Evolutionary conservation across 1,139 yeast genomes (phyloP).

Genomic region (Zygosaccharomyces sapae): DNA sequence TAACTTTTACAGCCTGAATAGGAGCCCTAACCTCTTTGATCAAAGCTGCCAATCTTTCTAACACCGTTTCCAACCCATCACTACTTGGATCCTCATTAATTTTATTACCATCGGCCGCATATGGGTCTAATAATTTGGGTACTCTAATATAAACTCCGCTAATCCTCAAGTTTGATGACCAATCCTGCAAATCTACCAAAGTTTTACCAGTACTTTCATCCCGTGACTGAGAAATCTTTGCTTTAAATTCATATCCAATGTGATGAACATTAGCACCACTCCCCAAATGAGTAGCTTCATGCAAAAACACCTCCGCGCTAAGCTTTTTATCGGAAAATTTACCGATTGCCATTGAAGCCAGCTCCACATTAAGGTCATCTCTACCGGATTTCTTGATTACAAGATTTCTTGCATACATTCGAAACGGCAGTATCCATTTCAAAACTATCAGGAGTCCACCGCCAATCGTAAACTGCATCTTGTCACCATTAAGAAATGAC

Average conservation of each 20-base stretch:
- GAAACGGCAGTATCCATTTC: conserved; percentile 17
- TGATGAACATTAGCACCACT: conserved; percentile 21
- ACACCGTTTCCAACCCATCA: not conserved
- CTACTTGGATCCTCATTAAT: not conserved
- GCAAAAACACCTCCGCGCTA: conserved; percentile 21
- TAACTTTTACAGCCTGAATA: conserved; percentile 19
- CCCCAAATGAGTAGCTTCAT: conserved; percentile 15
- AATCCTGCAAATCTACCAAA: conserved; percentile 14
- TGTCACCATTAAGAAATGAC: not conserved
- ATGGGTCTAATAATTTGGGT: conserved; percentile 4
- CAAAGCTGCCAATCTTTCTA: conserved; percentile 6
- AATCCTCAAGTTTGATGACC: conserved; percentile 18
- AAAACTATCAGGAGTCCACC: conserved; percentile 11
- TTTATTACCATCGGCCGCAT: not conserved
- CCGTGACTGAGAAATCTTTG: conserved; percentile 12
- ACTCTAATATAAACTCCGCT: conserved; percentile 19
- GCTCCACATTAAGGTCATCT: conserved; percentile 13
- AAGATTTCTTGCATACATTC: conserved; percentile 19
- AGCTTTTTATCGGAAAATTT: conserved; percentile 15
- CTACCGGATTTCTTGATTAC: conserved; percentile 14
- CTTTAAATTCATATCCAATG: conserved; percentile 19
- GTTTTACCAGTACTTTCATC: conserved; percentile 5
- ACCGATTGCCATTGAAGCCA: conserved; percentile 20
- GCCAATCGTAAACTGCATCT: conserved; percentile 3
- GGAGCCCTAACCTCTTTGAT: conserved; percentile 8